Base-by-base conservation (phyloP, 2,329 filamentous ascomycete species). In the Paraphoma chrysanthemicola region DNA sequence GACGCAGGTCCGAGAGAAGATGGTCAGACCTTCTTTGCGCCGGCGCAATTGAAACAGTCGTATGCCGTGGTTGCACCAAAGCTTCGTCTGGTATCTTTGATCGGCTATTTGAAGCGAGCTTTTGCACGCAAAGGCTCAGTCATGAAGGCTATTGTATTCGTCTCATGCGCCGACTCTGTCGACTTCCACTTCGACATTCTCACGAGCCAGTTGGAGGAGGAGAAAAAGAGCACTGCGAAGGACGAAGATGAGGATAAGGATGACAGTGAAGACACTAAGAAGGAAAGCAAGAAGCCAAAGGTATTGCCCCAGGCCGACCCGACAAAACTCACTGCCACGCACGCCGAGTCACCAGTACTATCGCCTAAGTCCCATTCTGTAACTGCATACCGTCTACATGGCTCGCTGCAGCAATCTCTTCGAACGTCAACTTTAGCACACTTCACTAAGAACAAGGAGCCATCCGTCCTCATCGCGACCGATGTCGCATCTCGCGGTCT, bases 101-200 rank as follows among this genome's bases (percentile, higher is more conserved):
- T 93, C 28, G 90, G 92, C 0, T 86, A 93, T 31, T 82, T 99
- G 54, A 96, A 94, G 73, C 88, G 92, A 16, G 88, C 93, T 0
- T 98, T 99, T 76, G 89, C 92, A 54, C 86, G 93, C 16, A 91
- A 90, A 75, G 94, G 93, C 0, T 92, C 92, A 1, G 91, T 96
- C 16, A 97, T 96, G 91, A 98, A 99, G 77, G 91, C 90, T 18
- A 97, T 99, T 58, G 84, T 99, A 36, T 99, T 99, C 79, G 91
- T 99, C 47, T 97, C 94, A 10, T 99, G 95, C 70, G 93, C 95
- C 17, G 95, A 99, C 75, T 95, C 92, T 1, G 95, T 98, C 56
- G 93, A 99, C 74, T 99, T 97, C 69, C 94, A 98, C 75, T 98
- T 93, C 74, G 90, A 96, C 58, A 80, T 97, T 3, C 86, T 99